Conservation (phyloP, 1,284 basidiomycete genomes). For the Heterobasidion occidentale region DNA sequence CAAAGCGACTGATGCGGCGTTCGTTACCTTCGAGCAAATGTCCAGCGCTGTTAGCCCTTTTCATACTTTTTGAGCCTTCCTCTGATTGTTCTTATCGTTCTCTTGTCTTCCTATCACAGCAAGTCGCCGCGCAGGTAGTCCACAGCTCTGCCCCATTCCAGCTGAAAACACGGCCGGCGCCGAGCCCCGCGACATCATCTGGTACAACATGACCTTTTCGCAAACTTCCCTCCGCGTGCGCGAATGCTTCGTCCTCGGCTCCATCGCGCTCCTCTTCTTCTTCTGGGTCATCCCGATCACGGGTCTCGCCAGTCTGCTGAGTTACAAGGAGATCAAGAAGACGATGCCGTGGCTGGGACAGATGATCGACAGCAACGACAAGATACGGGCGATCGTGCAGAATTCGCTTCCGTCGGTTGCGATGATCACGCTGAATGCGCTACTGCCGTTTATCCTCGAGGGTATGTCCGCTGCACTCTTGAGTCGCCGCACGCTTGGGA, state of each 20-base stretch:
- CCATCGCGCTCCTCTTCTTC: constrained; percentile 67
- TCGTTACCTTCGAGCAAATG: constrained; percentile 97
- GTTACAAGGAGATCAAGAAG: constrained; percentile 89
- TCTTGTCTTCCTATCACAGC: constrained; percentile 34
- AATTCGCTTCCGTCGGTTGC: constrained; percentile 89
- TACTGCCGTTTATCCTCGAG: constrained; percentile 86
- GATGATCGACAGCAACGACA: constrained; percentile 74
- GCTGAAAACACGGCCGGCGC: constrained; percentile 69
- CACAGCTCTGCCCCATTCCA: constrained; percentile 67
- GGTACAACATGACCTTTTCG: constrained; percentile 80
- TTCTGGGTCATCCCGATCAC: constrained; percentile 87
- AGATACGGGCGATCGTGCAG: constrained; percentile 82
- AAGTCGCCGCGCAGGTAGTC: constrained; percentile 86
- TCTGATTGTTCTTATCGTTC: neutral
- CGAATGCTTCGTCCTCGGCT: constrained; percentile 59
- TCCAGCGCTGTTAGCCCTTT: constrained; percentile 67
- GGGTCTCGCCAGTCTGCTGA: constrained; percentile 78
- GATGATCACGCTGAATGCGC: constrained; percentile 84
- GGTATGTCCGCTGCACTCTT: constrained; percentile 33
- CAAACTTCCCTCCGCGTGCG: constrained; percentile 50
- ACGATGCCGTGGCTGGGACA: constrained; percentile 77
- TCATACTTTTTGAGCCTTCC: neutral
- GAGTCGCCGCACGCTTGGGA: neutral
- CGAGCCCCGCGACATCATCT: constrained; percentile 94
- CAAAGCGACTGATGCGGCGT: constrained; percentile 77